Base-by-base conservation (phyloP, 495 filamentous ascomycete species). In the Podospora fimiseda region DNA sequence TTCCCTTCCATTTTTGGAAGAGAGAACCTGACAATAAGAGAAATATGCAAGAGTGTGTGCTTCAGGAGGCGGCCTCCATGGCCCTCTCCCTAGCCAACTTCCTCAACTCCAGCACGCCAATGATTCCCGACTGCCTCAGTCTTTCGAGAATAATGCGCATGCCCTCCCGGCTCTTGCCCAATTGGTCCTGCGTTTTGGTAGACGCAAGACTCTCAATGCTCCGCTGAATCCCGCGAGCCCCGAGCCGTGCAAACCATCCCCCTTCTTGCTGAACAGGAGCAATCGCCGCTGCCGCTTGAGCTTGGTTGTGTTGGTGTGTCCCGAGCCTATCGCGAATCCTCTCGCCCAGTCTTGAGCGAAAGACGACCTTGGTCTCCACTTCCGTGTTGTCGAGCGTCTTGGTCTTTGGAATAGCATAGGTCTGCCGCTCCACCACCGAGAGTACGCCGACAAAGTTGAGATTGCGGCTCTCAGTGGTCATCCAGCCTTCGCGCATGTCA, bases 111-210 rank as follows among this genome's bases (percentile, higher is more conserved):
- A 96, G 86, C 16, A 81, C 88, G 21, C 91, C 86, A 37, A 96
- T 81, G 9, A 95, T 88, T 11, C 90, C 88, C 48, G 74, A 76
- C 56, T 77, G 74, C 50, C 93, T 80, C 56, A 97, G 65, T 33
- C 93, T 79, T 68, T 94, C 88, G 20, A 99, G 75, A 14, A 99
- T 92, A 40, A 96, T 82, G 50, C 85, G 87, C 93, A 99, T 96
- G 15, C 94, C 93, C 64, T 96, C 84, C 59, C 90, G 89, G 64
- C 88, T 91, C 64, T 91, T 94, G 50, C 85, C 74, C 50, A 97
- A 74, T 38, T 90, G 88, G 53, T 90, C 86, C 43, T 84, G 78
- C 48, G 93, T 94, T 50, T 89, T 83, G 52, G 82, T 88, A 43
- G 92, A 77, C 0, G 89, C 91, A 41, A 97, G 88, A 33, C 84